Conservation (phyloP, 2,329 filamentous ascomycete genomes). For the Verticillium nubilum region DNA sequence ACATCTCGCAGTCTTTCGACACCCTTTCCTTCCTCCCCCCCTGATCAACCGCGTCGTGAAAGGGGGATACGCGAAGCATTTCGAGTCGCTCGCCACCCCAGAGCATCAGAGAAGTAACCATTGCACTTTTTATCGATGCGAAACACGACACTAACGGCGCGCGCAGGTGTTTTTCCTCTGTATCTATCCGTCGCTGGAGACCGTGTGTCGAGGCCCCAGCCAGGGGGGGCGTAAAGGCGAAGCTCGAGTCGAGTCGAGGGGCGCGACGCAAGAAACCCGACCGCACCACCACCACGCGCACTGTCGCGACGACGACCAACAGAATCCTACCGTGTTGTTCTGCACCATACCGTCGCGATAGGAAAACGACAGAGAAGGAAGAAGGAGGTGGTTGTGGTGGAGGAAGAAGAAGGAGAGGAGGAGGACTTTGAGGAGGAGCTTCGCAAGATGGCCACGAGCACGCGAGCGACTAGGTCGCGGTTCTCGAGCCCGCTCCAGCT, state of each 20-base stretch:
- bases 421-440: slow-evolving; percentile 23
- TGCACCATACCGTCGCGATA: neutral
- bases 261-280: neutral
- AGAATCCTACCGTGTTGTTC: neutral
- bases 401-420: slow-evolving; percentile 60
- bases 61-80: neutral
- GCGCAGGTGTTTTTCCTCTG: neutral
- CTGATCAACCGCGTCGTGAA: neutral
- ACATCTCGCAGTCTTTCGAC: neutral
- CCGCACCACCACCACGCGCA: neutral
- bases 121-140: neutral
- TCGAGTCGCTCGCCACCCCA: neutral
- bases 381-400: neutral
- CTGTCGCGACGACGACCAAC: neutral
- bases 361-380: neutral
- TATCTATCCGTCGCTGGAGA: neutral
- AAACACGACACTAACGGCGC: neutral
- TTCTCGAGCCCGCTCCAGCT: slow-evolving; percentile 47
- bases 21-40: neutral
- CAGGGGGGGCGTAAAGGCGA: neutral
- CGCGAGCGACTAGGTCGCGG: slow-evolving; percentile 48
- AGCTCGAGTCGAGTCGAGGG: neutral
- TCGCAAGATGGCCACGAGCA: slow-evolving; percentile 37
- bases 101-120: neutral
- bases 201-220: neutral